Evolutionary conservation across 441 rosid genomes (phyloP).

Genomic region (Populus hybrid): DNA sequence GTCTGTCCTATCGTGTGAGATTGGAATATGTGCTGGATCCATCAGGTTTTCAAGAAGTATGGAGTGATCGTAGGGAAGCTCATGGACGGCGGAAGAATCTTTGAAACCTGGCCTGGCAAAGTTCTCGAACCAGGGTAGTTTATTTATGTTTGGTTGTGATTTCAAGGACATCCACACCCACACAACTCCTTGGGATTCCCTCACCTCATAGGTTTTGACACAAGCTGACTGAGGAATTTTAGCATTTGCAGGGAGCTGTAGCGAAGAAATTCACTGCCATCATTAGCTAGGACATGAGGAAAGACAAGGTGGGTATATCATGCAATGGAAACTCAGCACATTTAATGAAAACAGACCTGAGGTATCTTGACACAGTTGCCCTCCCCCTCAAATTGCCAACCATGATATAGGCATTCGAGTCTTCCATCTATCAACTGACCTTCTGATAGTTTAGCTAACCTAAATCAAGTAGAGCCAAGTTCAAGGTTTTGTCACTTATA

Average conservation of each 20-base stretch:
- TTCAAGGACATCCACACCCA: constrained; percentile 94
- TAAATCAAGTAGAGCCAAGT: constrained; percentile 21
- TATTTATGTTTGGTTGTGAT: constrained; percentile 54
- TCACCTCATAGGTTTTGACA: constrained; percentile 60
- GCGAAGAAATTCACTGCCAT: constrained; percentile 1
- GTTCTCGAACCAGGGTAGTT: constrained; percentile 89
- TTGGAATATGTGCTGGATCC: constrained; percentile 96
- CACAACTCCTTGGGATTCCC: constrained; percentile 83
- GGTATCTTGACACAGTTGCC: constrained; percentile 94
- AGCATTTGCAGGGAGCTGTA: constrained; percentile 72
- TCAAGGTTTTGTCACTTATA: neutral
- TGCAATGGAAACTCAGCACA: neutral
- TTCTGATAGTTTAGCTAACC: constrained; percentile 91
- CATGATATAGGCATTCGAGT: constrained; percentile 91
- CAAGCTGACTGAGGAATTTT: constrained; percentile 81
- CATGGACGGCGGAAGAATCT: constrained; percentile 68
- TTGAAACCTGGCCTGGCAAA: constrained; percentile 71
- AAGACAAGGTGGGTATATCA: neutral
- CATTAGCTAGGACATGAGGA: neutral
- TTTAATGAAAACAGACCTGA: constrained; percentile 48
- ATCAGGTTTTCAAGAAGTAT: constrained; percentile 91
- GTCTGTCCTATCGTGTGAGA: constrained; percentile 90
- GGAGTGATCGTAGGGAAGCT: constrained; percentile 92
- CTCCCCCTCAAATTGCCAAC: constrained; percentile 94
- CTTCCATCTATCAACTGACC: constrained; percentile 88